phyloP scores from a whole-genome alignment of 2,329 filamentous ascomycete genomes.

The Penicillium brasilianum region DNA sequence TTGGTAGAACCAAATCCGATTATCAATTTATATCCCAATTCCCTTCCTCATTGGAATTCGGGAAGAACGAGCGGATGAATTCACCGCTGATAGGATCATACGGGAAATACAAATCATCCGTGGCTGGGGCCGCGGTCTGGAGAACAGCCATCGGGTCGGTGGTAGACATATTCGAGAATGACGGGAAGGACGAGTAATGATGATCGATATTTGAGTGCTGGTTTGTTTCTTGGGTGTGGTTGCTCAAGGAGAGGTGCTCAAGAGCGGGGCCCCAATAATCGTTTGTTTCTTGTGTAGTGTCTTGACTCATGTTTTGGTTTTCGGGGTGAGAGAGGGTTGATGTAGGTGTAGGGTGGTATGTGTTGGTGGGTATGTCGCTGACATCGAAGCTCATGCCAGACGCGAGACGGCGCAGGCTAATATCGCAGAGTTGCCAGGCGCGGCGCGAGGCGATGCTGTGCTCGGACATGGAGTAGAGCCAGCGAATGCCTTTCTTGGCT shows the following conservation, averaged over 20 bases:
- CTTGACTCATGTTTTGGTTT: background rate
- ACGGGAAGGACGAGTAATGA: constrained; percentile 4
- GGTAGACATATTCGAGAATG: constrained; percentile 4
- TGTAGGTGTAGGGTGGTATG: constrained; percentile 24
- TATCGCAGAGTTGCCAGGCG: constrained; percentile 50
- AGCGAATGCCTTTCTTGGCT: constrained; percentile 50
- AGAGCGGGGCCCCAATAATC: constrained; percentile 21
- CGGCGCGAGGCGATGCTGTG: constrained; percentile 46
- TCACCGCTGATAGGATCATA: constrained; percentile 47
- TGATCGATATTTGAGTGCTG: background rate
- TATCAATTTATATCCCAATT: constrained; percentile 30
- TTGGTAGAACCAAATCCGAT: background rate
- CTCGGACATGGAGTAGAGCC: constrained; percentile 50
- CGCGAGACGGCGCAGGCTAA: constrained; percentile 41
- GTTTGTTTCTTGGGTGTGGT: background rate
- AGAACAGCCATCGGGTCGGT: constrained; percentile 18
- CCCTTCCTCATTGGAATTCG: constrained; percentile 33
- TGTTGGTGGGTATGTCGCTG: constrained; percentile 39
- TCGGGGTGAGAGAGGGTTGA: constrained; percentile 15
- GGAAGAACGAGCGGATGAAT: constrained; percentile 49
- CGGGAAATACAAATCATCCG: constrained; percentile 41
- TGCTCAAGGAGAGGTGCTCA: constrained; percentile 14
- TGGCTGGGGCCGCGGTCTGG: constrained; percentile 12
- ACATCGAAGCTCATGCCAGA: constrained; percentile 43
- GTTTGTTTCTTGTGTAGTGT: background rate